These are phyloP conservation scores for Hypholoma fasciculare DNA, from an alignment of 768 basidiomycete species.

Conservation along the genomic window DNA sequence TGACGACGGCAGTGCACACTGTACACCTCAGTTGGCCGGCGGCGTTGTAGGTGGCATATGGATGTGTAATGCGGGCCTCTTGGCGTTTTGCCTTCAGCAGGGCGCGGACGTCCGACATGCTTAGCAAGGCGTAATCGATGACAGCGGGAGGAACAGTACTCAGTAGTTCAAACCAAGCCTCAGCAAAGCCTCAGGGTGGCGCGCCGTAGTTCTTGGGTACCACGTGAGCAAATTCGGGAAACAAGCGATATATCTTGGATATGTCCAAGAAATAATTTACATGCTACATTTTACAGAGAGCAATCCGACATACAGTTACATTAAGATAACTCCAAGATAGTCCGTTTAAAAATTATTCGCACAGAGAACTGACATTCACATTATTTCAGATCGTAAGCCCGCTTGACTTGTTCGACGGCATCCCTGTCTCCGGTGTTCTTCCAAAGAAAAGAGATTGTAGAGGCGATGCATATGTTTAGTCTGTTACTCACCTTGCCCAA, in stretches of 20 bases:
- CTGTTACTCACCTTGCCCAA: conserved; percentile 57
- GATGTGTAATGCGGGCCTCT: conserved; percentile 71
- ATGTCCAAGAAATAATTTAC: background rate
- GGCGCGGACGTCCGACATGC: conserved; percentile 80
- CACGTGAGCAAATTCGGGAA: background rate
- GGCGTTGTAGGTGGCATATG: conserved; percentile 66
- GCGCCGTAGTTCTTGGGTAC: background rate
- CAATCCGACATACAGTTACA: background rate
- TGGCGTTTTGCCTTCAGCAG: conserved; percentile 84
- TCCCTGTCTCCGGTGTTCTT: conserved; percentile 72
- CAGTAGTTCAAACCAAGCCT: too few species aligned
- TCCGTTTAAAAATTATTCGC: too few species aligned
- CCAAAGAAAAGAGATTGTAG: background rate
- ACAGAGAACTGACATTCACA: too few species aligned
- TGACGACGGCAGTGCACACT: conserved; percentile 62
- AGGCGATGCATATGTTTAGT: background rate
- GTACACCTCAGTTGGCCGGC: conserved; percentile 70
- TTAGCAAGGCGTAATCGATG: background rate
- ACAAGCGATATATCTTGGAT: background rate
- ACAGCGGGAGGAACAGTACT: too few species aligned
- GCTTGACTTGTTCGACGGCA: conserved; percentile 61
- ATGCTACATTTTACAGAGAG: background rate
- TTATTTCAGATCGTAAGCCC: conserved; percentile 33
- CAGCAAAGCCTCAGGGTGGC: too few species aligned
- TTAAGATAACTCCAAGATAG: background rate